phyloP scores from a whole-genome alignment of 345 rosid genomes.

The Aurinia saxatilis region DNA sequence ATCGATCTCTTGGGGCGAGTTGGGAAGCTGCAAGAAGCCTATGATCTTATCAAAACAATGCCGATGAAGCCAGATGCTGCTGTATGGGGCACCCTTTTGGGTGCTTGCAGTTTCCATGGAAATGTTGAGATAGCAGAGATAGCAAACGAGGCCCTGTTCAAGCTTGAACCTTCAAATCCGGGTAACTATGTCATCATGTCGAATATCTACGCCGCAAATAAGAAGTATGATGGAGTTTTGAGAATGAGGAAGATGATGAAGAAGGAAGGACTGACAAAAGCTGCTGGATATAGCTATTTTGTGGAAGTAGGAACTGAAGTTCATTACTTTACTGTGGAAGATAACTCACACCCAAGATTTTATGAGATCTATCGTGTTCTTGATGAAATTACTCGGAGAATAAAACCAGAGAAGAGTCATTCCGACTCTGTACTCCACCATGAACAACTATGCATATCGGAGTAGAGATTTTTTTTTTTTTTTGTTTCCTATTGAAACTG shows the following conservation, averaged over 20 bases:
- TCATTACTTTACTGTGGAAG: slow-evolving; percentile 66
- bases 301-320: slow-evolving; percentile 53
- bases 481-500: neutral
- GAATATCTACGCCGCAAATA: slow-evolving; percentile 52
- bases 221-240: slow-evolving; percentile 62
- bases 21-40: slow-evolving; percentile 61
- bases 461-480: neutral
- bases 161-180: slow-evolving; percentile 74
- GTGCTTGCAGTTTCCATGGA: slow-evolving; percentile 70
- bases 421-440: slow-evolving; percentile 28
- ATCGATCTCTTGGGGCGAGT: slow-evolving; percentile 83
- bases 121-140: slow-evolving; percentile 60
- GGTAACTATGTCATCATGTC: slow-evolving; percentile 73
- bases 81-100: slow-evolving; percentile 74
- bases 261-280: slow-evolving; percentile 45
- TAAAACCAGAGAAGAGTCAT: slow-evolving; percentile 31
- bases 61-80: slow-evolving; percentile 77
- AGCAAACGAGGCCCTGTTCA: slow-evolving; percentile 52
- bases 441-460: slow-evolving; percentile 23
- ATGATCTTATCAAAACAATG: slow-evolving; percentile 51
- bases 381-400: slow-evolving; percentile 29
- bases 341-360: slow-evolving; percentile 48
- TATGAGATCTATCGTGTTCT: slow-evolving; percentile 44
- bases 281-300: slow-evolving; percentile 63
- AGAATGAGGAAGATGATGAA: slow-evolving; percentile 69